phyloP scores from a whole-genome alignment of 2,329 filamentous ascomycete species.

The Aspergillus piperis region DNA sequence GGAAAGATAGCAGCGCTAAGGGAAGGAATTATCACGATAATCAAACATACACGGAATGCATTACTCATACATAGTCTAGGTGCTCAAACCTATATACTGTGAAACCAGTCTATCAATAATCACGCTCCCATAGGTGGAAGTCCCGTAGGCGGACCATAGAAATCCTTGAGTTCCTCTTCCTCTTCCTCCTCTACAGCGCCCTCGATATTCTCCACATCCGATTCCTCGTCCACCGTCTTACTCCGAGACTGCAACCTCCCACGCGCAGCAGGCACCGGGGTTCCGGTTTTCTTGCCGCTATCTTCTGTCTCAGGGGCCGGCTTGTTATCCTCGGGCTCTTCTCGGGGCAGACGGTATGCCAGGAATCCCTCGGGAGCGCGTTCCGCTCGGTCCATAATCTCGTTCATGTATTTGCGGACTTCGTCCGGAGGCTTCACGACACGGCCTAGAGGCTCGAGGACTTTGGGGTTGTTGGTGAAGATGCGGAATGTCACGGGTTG shows the following conservation, averaged over 20 bases:
- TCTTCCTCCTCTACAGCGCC: constrained; percentile 27
- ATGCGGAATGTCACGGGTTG: constrained; percentile 60
- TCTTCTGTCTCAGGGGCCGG: not conserved
- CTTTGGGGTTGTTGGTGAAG: constrained; percentile 52
- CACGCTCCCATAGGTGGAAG: constrained; percentile 33
- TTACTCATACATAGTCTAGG: too few relatives aligned
- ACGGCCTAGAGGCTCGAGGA: constrained; percentile 57
- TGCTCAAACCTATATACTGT: too few relatives aligned
- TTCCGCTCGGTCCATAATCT: constrained; percentile 58
- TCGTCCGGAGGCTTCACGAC: constrained; percentile 58
- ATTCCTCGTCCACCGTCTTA: constrained; percentile 30
- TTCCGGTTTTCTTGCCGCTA: constrained; percentile 18
- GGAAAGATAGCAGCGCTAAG: too few relatives aligned
- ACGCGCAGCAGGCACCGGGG: constrained; percentile 23
- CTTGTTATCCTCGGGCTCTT: constrained; percentile 31
- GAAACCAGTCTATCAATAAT: not conserved
- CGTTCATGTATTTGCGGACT: constrained; percentile 58
- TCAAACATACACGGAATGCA: too few relatives aligned
- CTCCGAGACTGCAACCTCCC: constrained; percentile 28
- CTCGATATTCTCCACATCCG: constrained; percentile 26
- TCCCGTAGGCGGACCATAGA: constrained; percentile 42
- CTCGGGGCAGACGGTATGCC: constrained; percentile 56
- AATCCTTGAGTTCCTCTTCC: constrained; percentile 42
- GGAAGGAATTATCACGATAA: too few relatives aligned
- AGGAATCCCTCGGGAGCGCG: constrained; percentile 58